phyloP scores from a whole-genome alignment of 495 filamentous ascomycete genomes.

The Hyaloscypha bicolor region DNA sequence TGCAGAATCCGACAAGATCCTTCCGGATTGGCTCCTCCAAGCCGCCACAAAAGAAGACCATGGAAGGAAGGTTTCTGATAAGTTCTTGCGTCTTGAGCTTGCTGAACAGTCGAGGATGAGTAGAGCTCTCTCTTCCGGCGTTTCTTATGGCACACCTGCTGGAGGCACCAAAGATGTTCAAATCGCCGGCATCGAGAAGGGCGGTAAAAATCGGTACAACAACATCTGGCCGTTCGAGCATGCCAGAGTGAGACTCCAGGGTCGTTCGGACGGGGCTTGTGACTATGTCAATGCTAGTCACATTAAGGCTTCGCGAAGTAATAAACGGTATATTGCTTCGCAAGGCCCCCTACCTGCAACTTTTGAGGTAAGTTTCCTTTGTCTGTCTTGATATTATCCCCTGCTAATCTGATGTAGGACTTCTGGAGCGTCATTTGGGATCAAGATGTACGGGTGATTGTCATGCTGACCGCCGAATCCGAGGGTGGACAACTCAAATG shows the following conservation, averaged over 20 bases:
- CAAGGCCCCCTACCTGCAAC: constrained; percentile 93
- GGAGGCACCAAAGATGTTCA: constrained; percentile 41
- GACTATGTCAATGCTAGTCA: constrained; percentile 97
- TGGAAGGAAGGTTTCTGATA: constrained; percentile 79
- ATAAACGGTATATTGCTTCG: constrained; percentile 92
- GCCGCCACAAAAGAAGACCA: constrained; percentile 66
- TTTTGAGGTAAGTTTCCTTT: constrained; percentile 54
- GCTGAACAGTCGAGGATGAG: constrained; percentile 89
- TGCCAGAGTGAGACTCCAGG: constrained; percentile 78
- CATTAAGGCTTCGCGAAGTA: constrained; percentile 72
- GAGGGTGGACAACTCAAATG: constrained; percentile 96
- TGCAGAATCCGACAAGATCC: constrained; percentile 45
- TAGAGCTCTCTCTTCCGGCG: constrained; percentile 73
- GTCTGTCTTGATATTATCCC: not conserved
- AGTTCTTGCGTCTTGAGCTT: constrained; percentile 82
- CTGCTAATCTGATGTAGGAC: constrained; percentile 68
- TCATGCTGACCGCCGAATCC: constrained; percentile 94
- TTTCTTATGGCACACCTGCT: constrained; percentile 50
- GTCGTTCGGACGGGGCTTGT: constrained; percentile 69
- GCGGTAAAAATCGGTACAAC: constrained; percentile 94
- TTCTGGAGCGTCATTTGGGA: constrained; percentile 99
- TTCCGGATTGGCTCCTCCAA: constrained; percentile 78
- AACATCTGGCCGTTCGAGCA: constrained; percentile 98
- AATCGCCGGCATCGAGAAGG: constrained; percentile 92
- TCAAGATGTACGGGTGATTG: constrained; percentile 89